Evolutionary conservation across 164 flowering plant species (phyloP).

Genomic region (Hamamelis virginiana): DNA sequence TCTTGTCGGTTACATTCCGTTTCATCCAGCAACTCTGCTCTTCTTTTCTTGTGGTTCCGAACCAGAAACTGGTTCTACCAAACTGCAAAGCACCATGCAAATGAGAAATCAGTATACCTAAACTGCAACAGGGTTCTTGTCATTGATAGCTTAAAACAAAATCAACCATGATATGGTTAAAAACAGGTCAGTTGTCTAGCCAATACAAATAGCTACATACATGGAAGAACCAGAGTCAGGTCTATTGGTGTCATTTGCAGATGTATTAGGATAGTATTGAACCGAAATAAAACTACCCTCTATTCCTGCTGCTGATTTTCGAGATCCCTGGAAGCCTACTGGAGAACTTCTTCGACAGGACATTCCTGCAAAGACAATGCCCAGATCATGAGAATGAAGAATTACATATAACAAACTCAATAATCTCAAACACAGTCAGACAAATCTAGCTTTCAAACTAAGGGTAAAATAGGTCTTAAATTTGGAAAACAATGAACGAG

Average conservation of each 20-base stretch:
- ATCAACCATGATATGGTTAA: not conserved
- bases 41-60: slow-evolving; percentile 18
- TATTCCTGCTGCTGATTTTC: slow-evolving; percentile 19
- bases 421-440: too few species aligned
- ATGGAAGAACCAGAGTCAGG: slow-evolving; percentile 21
- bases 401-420: too few species aligned
- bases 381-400: not conserved
- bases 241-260: slow-evolving; percentile 19
- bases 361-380: slow-evolving; percentile 34
- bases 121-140: not conserved
- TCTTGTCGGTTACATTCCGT: not conserved
- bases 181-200: not conserved
- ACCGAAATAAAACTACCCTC: slow-evolving; percentile 31
- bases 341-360: slow-evolving; percentile 17
- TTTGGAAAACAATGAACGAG: too few species aligned
- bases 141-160: not conserved
- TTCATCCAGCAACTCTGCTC: slow-evolving; percentile 15
- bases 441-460: too few species aligned
- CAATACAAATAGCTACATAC: slow-evolving; percentile 16
- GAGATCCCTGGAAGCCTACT: slow-evolving; percentile 26
- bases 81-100: slow-evolving; percentile 23
- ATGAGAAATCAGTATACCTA: not conserved
- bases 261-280: slow-evolving; percentile 24
- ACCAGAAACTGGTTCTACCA: slow-evolving; percentile 35
- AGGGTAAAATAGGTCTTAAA: too few species aligned